Evolutionary conservation across 345 rosid species (phyloP), one percentile per base, ranked within the genome.

Genomic region (Rhizophora mangle): DNA sequence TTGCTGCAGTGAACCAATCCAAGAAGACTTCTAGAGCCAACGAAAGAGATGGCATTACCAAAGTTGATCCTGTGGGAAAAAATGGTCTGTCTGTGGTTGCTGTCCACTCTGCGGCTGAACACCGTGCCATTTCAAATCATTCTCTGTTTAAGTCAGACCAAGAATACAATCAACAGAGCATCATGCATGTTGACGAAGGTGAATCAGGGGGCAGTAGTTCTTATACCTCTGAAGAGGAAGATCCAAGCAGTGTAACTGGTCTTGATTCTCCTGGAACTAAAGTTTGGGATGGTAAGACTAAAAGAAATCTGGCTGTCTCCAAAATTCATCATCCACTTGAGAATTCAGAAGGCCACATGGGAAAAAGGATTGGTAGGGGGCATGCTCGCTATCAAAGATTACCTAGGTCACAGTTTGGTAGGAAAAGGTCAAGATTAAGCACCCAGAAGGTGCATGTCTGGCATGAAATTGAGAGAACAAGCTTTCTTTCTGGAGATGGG

Each of bases 281-380:
- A 82, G 98, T 96, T 81, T 96, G 99, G 99, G 97, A 96, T 88
- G 93, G 86, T 47, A 89, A 81, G 78, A 90, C 82, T 26, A 92
- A 92, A 69, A 90, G 93, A 86, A 92, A 86, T 72, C 74, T 73
- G 73, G 74, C 83, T 74, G 85, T 82, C 70, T 83, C 96, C 57
- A 87, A 71, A 67, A 89, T 96, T 77, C 99, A 87, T 80, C 99
- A 92, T 84, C 99, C 99, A 6, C 97, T 96, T 78, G 99, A 96
- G 86, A 83, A 83, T 82, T 81, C 82, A 76, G 83, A 73, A 58
- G 82, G 86, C 60, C 78, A 32, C 73, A 67, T 58, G 26, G 63
- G 72, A 52, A 85, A 82, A 82, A 89, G 74, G 73, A 79, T 79
- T 54, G 64, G 79, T 67, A 85, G 87, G 81, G 84, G 80, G 66